A percentile compares a stretch with the other conserved stretches of the same genome.
These are phyloP conservation scores for Aspergillus terreus DNA, from an alignment of 2,329 filamentous ascomycete species.

Conservation along the genomic window DNA sequence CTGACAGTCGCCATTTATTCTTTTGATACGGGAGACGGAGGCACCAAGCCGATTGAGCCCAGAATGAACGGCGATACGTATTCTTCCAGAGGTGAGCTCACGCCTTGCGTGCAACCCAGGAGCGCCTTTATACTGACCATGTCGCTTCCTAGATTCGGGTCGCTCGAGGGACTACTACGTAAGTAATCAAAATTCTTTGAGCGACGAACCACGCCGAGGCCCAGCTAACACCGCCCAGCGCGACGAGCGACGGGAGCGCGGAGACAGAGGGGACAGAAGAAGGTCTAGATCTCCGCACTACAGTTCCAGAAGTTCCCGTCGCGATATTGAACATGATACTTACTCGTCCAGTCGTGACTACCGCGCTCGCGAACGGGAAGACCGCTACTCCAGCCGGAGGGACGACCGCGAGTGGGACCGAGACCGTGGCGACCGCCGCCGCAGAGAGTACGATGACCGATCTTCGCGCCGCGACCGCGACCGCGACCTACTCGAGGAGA, in stretches of 20 bases:
- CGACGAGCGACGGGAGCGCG: slow-evolving; percentile 43
- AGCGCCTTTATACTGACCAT: slow-evolving; percentile 24
- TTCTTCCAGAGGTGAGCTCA: slow-evolving; percentile 65
- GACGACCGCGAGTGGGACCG: slow-evolving; percentile 75
- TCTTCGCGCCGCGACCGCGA: slow-evolving; percentile 48
- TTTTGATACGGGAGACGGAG: slow-evolving; percentile 4
- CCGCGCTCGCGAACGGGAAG: slow-evolving; percentile 88
- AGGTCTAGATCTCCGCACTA: slow-evolving; percentile 85
- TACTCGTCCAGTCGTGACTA: slow-evolving; percentile 94
- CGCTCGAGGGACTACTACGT: slow-evolving; percentile 54
- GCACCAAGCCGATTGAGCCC: slow-evolving; percentile 21
- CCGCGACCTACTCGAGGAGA: slow-evolving; percentile 61
- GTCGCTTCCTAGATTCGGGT: slow-evolving; percentile 43
- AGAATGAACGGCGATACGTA: slow-evolving; percentile 85
- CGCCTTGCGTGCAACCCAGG: not conserved
- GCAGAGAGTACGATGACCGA: slow-evolving; percentile 63
- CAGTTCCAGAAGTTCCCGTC: slow-evolving; percentile 62
- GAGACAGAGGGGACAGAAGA: slow-evolving; percentile 59
- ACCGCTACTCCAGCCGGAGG: slow-evolving; percentile 73
- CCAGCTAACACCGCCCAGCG: slow-evolving; percentile 29
- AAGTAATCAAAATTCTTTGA: slow-evolving; percentile 22
- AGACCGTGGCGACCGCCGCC: slow-evolving; percentile 58
- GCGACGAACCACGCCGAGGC: not conserved
- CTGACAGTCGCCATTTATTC: not conserved
- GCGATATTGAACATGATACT: slow-evolving; percentile 73